Base-by-base conservation (phyloP, 2,329 filamentous ascomycete genomes). In the Penicillium decumbens region DNA sequence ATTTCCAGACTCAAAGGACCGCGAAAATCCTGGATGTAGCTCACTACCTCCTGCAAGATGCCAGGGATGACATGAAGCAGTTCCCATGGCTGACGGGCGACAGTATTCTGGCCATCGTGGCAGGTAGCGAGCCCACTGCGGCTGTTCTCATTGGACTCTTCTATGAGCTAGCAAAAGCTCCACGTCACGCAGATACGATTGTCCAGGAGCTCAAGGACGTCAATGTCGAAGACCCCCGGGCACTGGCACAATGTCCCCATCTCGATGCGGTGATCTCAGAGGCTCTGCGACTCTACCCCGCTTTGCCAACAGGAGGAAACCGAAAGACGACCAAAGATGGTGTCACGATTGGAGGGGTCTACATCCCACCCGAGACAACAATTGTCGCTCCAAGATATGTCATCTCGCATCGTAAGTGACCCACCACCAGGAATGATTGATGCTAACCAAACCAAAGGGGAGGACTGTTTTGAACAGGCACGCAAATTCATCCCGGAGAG, bases 401-500 rank as follows among this genome's bases (percentile, higher is more conserved):
- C 4, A 51, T 59, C 32, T 45, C 49, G 3, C 50, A 56, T 4
- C 41, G 56, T 60, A 41, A 43, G 50, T 51, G 7, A n/a, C 27
- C 35, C 7, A 18, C 15, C 13, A 12, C 13, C 3, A 2, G 9
- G 8, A 13, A n/a, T 6, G 3, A 47, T 13, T 3, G 6, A n/a
- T 43, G 20, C 38, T 45, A 37, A 48, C 23, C 10, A 32, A 20
- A 4, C 15, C 28, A 20, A 44, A 56, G 56, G 50, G 1, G 56
- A 59, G 35, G 46, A 53, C 28, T 47, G 48, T 25, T 57, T 55
- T 25, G 48, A 43, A 10, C 20, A 47, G 8, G 30, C 56, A 5
- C 25, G 46, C 1, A 49, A 57, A 3, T 61, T 59, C 15, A 37
- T 61, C 3, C 58, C 58, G 1, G 53, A 59, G 37, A 37, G 58